These are phyloP conservation scores for Fraxinus platypoda DNA, from an alignment of 305 asterid genomes.

Conservation along the genomic window DNA sequence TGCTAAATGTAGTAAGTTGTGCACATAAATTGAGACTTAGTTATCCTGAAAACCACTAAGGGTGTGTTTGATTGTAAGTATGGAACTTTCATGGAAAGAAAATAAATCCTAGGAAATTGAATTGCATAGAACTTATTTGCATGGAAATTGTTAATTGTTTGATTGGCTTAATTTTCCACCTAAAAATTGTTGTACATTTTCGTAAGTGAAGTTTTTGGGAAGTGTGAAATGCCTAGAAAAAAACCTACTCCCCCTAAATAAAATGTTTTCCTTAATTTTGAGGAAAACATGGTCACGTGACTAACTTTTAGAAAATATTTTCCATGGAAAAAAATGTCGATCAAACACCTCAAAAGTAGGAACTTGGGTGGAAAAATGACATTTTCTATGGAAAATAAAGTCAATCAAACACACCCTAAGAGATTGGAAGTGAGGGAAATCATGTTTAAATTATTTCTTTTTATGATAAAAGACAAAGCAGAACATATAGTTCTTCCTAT, in stretches of 20 bases:
- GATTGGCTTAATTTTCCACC: background rate
- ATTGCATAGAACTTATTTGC: background rate
- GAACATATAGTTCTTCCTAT: conserved; percentile 2
- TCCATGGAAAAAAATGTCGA: background rate
- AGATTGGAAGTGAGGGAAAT: conserved; percentile 3
- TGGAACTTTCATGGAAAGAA: background rate
- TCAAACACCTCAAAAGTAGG: background rate
- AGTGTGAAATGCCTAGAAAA: background rate
- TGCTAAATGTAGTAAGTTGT: background rate
- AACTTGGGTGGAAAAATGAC: background rate
- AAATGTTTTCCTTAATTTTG: background rate
- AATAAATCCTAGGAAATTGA: background rate
- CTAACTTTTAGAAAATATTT: background rate
- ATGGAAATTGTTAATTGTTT: background rate
- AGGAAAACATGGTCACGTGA: background rate
- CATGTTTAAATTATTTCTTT: background rate
- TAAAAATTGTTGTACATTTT: background rate
- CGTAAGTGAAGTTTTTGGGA: background rate
- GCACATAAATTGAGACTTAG: background rate
- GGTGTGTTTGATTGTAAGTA: background rate
- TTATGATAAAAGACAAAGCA: background rate
- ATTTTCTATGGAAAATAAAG: background rate
- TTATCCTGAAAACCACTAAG: background rate
- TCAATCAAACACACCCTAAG: background rate
- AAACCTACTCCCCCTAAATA: background rate